Evolutionary conservation across 2,329 filamentous ascomycete genomes (phyloP), one percentile per base, ranked within the genome.

Genomic region (Epichloe sibirici): DNA sequence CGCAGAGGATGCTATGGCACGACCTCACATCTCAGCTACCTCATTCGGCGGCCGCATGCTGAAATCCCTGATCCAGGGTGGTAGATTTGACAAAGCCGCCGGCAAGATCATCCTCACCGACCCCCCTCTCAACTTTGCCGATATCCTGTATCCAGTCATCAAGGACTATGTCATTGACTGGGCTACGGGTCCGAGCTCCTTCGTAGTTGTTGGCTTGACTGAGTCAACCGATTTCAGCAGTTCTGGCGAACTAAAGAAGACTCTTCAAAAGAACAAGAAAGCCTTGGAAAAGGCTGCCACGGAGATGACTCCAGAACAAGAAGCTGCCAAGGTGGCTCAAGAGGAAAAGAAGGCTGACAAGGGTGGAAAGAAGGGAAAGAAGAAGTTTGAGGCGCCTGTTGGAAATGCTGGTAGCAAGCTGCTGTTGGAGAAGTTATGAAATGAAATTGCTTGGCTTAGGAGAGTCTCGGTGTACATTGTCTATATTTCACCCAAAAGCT

Each of bases 1-100:
- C n/a, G 62, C 64, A 3, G 71, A 73, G 45, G 71, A 73, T 8
- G 72, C 72, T 25, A 55, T 69, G 13, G 59, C 68, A 4, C 64
- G 63, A 23, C 63, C 68, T 34, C 85, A 89, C 63, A 74, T 86
- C 52, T 78, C 82, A 28, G 73, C 78, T 61, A 76, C 78, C 39
- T 65, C 81, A 0, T 76, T 76, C 59, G 86, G 82, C 42, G 89
- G 88, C 15, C 85, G 89, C 54, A 86, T 96, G 83, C 78, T 97
- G 62, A 96, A 95, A 73, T 86, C 86, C 0, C 78, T 98, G 7
- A 90, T 96, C 25, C 85, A 89, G 51, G 93, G 93, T 43, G 93
- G 94, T 28, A 83, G 82, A 53, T 98, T 87, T 65, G 89, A 97
- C 68, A 81, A 81, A 55, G 76, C 76, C 44, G 76, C 81, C 2